Evolutionary conservation across 805 yeast species (phyloP).

Genomic region (Citeromyces matritensis): DNA sequence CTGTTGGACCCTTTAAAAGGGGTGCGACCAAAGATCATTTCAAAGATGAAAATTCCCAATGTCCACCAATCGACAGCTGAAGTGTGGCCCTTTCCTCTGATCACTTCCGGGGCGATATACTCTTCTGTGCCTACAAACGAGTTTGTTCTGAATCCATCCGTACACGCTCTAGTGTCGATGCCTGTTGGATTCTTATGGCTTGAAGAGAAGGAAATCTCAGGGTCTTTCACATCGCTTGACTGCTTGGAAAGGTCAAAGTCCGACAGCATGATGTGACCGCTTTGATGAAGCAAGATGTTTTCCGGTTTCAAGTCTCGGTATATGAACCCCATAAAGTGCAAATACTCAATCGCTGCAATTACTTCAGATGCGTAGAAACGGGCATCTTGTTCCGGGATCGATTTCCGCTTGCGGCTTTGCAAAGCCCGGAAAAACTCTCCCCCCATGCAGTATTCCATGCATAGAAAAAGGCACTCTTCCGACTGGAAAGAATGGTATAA

Average conservation of each 20-base stretch:
- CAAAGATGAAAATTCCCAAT: slow-evolving; percentile 80
- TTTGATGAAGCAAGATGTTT: slow-evolving; percentile 83
- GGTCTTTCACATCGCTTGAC: slow-evolving; percentile 61
- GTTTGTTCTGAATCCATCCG: slow-evolving; percentile 92
- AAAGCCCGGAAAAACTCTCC: slow-evolving; percentile 96
- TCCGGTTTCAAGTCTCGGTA: slow-evolving; percentile 96
- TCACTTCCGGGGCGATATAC: slow-evolving; percentile 97
- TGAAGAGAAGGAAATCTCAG: slow-evolving; percentile 35
- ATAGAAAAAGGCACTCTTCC: slow-evolving; percentile 76
- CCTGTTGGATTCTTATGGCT: slow-evolving; percentile 35
- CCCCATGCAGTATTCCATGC: slow-evolving; percentile 99
- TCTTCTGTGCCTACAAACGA: slow-evolving; percentile 99
- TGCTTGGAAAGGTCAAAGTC: slow-evolving; percentile 95
- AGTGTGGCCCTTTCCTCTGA: slow-evolving; percentile 93
- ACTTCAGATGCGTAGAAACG: slow-evolving; percentile 93
- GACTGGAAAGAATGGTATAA: slow-evolving; percentile 94
- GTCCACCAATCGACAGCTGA: slow-evolving; percentile 99
- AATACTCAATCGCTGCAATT: slow-evolving; percentile 88
- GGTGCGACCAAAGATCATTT: slow-evolving; percentile 91
- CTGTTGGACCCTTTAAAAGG: slow-evolving; percentile 91
- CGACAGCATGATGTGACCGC: slow-evolving; percentile 95
- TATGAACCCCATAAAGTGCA: slow-evolving; percentile 94
- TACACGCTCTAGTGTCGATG: slow-evolving; percentile 86
- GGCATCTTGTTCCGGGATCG: slow-evolving; percentile 81
- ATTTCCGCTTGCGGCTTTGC: slow-evolving; percentile 78